Evolutionary conservation across 768 basidiomycete genomes (phyloP), one percentile per base, ranked within the genome.

Genomic region (Auriscalpium microsporum): DNA sequence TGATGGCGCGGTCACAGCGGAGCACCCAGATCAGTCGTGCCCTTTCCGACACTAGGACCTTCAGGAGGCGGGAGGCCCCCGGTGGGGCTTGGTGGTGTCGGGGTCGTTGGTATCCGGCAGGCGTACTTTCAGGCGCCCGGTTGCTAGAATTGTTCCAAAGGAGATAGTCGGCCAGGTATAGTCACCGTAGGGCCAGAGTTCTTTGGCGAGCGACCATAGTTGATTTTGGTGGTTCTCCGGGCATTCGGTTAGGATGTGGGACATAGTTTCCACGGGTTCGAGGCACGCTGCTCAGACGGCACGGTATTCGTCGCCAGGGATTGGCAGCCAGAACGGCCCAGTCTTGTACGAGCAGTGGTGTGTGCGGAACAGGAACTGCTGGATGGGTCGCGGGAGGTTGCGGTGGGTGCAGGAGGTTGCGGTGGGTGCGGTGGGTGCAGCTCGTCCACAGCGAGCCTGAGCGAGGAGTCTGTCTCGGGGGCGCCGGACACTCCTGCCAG

Each of bases 11-110:
- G 5, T 52, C 45, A 38, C 56, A 56, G 19, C 56, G 11, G 2
- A 56, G 23, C 3, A 56, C 56, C 56, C 56, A 56, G 3, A 52
- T 56, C 0, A 56, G 46, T 36, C 52, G 19, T 1, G 46, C 38
- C 0, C 36, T 5, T 42, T 56, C 51, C 1, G 56, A 56, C 13
- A 56, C 40, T 0, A 56, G 21, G 21, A 52, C 52, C 2, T 28
- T 34, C 0, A 56, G 56, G 7, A 56, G 56, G 7, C 56, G 8
- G 14, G 48, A 50, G 48, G 48, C 28, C 14, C 48, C 23, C 5
- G 2, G 2, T 5, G 23, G 17, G 8, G 1, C 7, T 11, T 17
- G 3, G 7, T 2, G 2, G 40, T 10, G 21, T 38, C 10, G 8
- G 11, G 9, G 4, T 36, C 23, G 23, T 28, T 5, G 2, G 8